These are phyloP conservation scores for Curvularia sp. DNA, from an alignment of 2,329 filamentous ascomycete species.

Conservation along the genomic window DNA sequence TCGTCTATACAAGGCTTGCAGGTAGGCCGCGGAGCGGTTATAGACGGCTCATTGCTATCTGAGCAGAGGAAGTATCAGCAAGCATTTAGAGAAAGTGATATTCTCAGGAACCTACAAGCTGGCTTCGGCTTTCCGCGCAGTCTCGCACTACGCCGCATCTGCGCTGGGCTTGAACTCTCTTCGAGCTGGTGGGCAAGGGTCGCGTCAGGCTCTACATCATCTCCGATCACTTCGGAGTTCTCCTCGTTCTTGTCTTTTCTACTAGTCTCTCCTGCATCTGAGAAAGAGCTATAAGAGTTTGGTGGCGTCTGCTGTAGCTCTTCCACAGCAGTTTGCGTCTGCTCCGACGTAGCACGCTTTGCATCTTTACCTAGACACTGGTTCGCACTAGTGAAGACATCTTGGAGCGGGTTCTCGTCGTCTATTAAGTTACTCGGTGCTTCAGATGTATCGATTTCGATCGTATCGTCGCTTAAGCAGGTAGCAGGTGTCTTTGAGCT, in stretches of 20 bases:
- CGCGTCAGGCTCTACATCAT: slow-evolving; percentile 1
- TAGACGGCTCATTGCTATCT: background rate
- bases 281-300: background rate
- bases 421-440: too few relatives aligned
- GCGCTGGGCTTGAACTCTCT: background rate
- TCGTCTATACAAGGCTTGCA: background rate
- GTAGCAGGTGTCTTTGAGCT: background rate
- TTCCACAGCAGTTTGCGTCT: background rate
- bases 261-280: background rate
- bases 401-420: background rate
- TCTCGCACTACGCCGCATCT: slow-evolving; percentile 13
- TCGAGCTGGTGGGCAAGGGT: slow-evolving; percentile 9
- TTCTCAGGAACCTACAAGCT: background rate
- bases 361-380: background rate
- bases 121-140: background rate
- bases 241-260: background rate
- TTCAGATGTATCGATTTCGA: background rate
- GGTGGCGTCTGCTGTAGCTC: background rate
- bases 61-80: background rate
- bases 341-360: background rate
- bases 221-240: background rate
- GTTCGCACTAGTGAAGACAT: background rate
- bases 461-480: background rate
- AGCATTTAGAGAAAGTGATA: accelerated
- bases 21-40: background rate